Evolutionary conservation across 2,329 filamentous ascomycete species (phyloP).

Genomic region (Colletotrichum lentis): DNA sequence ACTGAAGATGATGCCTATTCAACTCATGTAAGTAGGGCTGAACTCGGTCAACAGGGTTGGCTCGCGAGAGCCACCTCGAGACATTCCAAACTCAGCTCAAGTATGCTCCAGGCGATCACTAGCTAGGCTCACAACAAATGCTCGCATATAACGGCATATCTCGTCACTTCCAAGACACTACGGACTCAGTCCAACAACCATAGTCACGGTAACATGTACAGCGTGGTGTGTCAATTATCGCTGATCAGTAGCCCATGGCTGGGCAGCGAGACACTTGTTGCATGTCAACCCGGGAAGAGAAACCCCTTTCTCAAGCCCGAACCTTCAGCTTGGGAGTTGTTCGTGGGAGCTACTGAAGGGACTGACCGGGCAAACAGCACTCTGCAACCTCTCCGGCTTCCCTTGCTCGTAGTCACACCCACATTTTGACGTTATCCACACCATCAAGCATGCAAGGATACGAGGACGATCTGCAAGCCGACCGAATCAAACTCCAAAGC

Average conservation of each 20-base stretch:
- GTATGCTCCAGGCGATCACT: background rate
- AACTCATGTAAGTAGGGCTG: constrained; percentile 26
- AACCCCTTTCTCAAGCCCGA: background rate
- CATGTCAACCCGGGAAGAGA: background rate
- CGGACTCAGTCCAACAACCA: constrained; percentile 1
- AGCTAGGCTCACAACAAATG: background rate
- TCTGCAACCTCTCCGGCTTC: background rate
- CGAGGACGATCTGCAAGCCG: background rate
- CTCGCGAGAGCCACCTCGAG: background rate
- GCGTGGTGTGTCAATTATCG: constrained; percentile 16
- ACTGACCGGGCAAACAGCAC: background rate
- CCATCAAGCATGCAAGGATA: constrained; percentile 6
- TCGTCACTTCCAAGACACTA: background rate
- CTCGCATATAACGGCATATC: background rate
- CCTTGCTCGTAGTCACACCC: constrained; percentile 8
- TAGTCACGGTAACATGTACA: constrained; percentile 7
- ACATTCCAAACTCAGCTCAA: background rate
- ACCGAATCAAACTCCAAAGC: background rate
- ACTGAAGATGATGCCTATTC: background rate
- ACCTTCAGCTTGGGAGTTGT: background rate
- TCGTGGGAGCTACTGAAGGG: background rate
- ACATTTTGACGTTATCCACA: background rate
- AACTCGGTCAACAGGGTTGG: background rate
- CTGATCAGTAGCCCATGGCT: background rate
- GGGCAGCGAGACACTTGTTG: constrained; percentile 10